Percentiles rank a stretch among this genome's conserved stretches.
Conservation (phyloP, 257 asterid genomes). For the Linderniella brevidens region DNA sequence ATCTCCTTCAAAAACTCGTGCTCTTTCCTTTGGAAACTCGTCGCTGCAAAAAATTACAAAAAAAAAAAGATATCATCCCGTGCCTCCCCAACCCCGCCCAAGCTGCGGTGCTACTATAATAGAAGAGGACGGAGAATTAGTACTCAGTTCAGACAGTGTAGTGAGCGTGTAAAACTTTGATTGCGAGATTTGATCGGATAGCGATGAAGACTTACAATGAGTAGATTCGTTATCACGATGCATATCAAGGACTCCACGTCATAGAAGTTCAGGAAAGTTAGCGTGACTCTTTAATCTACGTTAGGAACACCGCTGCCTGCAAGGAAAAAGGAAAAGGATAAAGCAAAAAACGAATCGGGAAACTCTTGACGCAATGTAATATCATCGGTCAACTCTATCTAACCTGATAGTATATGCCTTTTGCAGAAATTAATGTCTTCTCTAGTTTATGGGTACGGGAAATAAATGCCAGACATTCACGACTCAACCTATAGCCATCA, state of each 20-base stretch:
- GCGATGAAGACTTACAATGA: conserved; percentile 19
- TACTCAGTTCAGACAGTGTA: conserved; percentile 39
- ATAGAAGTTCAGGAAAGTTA: no score
- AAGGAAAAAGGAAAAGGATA: no score
- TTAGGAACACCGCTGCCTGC: no score
- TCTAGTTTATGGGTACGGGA: conserved; percentile 78
- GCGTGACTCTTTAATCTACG: no score
- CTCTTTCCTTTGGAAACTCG: conserved; percentile 31
- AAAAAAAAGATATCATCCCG: neutral
- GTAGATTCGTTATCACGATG: neutral
- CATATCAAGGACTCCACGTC: conserved; percentile 1
- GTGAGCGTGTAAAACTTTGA: neutral
- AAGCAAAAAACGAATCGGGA: no score
- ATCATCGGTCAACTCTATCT: no score
- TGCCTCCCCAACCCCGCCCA: neutral
- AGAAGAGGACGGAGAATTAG: conserved; percentile 42
- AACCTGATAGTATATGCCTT: conserved; percentile 94
- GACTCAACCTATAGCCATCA: conserved; percentile 53
- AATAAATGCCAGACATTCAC: conserved; percentile 93
- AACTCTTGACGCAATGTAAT: no score
- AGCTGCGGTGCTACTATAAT: conserved; percentile 17
- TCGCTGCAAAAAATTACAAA: conserved; percentile 24
- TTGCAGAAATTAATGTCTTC: conserved; percentile 83
- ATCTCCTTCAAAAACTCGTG: conserved; percentile 31
- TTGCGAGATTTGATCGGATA: neutral